These are phyloP conservation scores for Phytophthora uliginosa DNA, from an alignment of 352 stramenopile species.

Conservation along the genomic window DNA sequence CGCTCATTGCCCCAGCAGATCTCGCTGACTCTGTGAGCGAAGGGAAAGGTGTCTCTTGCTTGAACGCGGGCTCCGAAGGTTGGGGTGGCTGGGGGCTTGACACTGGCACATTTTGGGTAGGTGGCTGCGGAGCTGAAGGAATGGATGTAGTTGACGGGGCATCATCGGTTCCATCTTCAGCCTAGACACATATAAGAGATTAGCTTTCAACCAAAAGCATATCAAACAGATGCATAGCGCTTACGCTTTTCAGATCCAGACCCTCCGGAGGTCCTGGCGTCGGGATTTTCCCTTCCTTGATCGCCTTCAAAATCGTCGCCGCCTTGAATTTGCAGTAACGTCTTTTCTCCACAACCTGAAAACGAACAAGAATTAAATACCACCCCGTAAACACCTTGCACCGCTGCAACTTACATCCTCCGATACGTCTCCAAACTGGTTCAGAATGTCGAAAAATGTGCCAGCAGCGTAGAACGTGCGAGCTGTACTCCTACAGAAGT, in stretches of 20 bases:
- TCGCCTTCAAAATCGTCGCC: slow-evolving; percentile 96
- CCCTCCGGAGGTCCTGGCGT: slow-evolving; percentile 83
- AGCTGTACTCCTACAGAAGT: slow-evolving; percentile 86
- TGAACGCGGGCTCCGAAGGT: slow-evolving; percentile 13
- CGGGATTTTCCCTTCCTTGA: slow-evolving; percentile 93
- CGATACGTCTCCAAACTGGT: slow-evolving; percentile 94
- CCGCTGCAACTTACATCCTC: slow-evolving; percentile 67
- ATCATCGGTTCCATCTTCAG: slow-evolving; percentile 24
- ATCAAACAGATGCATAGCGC: slow-evolving; percentile 1
- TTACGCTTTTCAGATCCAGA: slow-evolving; percentile 47
- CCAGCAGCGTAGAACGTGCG: slow-evolving; percentile 97
- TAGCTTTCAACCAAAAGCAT: not conserved
- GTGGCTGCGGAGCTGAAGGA: slow-evolving; percentile 18
- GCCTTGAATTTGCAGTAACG: slow-evolving; percentile 98
- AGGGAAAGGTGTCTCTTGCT: slow-evolving; percentile 38
- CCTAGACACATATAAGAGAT: slow-evolving; percentile 17
- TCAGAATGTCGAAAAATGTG: slow-evolving; percentile 97
- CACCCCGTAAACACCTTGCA: not conserved
- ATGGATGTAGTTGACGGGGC: slow-evolving; percentile 5
- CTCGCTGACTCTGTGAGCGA: slow-evolving; percentile 65
- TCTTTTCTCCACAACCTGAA: slow-evolving; percentile 88
- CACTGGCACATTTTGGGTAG: slow-evolving; percentile 20
- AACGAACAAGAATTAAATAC: slow-evolving; percentile 12
- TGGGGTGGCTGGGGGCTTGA: slow-evolving; percentile 10
- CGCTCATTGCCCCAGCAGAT: slow-evolving; percentile 40